phyloP scores from a whole-genome alignment of 2,329 filamentous ascomycete genomes.

The Monosporascus cannonballus region DNA sequence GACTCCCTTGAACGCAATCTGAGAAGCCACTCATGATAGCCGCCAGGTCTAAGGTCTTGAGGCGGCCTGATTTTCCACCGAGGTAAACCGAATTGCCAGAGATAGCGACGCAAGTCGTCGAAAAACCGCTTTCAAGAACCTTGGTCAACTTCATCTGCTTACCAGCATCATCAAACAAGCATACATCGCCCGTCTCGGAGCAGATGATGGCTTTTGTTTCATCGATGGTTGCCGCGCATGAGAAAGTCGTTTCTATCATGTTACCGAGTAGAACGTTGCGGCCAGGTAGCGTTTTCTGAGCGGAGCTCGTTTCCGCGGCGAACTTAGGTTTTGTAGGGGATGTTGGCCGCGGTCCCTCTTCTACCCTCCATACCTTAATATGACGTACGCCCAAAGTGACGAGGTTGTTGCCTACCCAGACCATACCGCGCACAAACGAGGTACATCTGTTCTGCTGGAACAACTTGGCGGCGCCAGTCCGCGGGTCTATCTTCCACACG shows the following conservation, averaged over 20 bases:
- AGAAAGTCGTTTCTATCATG: constrained; percentile 79
- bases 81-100: constrained; percentile 56
- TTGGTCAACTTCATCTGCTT: constrained; percentile 65
- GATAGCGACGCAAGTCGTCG: constrained; percentile 60
- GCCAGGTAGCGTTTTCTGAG: constrained; percentile 68
- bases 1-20: constrained; percentile 32
- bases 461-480: constrained; percentile 71
- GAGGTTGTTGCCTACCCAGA: constrained; percentile 80
- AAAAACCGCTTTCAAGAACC: constrained; percentile 60
- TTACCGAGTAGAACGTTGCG: constrained; percentile 81
- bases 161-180: constrained; percentile 72
- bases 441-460: constrained; percentile 90
- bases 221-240: constrained; percentile 66
- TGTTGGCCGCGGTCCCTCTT: constrained; percentile 49
- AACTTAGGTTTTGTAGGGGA: constrained; percentile 62
- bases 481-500: constrained; percentile 81
- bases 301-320: constrained; percentile 35
- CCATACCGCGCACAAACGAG: constrained; percentile 75
- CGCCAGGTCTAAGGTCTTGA: constrained; percentile 46
- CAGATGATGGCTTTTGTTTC: constrained; percentile 73
- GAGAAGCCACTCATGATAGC: constrained; percentile 38
- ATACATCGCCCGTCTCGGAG: constrained; percentile 85
- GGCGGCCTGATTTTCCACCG: constrained; percentile 60
- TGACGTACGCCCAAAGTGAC: constrained; percentile 87
- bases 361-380: constrained; percentile 87